Conservation (phyloP, 164 flowering plant species). For the Kalanchoe fedtschenkoi region DNA sequence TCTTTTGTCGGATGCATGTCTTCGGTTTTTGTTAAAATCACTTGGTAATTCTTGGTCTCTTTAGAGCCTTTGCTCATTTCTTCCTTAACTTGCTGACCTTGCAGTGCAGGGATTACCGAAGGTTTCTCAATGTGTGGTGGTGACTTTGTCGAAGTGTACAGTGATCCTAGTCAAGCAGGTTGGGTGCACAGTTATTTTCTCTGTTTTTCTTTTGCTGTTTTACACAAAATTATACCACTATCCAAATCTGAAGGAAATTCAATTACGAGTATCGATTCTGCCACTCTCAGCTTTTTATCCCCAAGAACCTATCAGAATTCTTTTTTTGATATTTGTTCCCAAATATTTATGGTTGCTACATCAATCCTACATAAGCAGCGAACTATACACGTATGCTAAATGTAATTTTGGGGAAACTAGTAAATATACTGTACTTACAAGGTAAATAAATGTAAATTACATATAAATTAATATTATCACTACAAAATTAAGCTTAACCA, state of each 20-base stretch:
- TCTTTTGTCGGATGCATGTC: not conserved
- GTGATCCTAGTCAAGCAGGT: conserved; percentile 54
- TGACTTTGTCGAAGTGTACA: conserved; percentile 94
- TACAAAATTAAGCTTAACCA: too few species aligned
- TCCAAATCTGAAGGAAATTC: not conserved
- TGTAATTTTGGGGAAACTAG: too few species aligned
- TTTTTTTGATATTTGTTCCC: too few species aligned
- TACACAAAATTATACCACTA: not conserved
- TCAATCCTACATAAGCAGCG: too few species aligned
- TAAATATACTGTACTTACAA: too few species aligned
- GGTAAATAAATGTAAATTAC: too few species aligned
- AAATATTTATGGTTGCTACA: too few species aligned
- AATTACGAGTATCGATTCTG: not conserved
- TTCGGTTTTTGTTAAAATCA: not conserved
- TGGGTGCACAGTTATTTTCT: not conserved
- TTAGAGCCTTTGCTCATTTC: conserved; percentile 1
- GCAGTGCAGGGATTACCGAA: conserved; percentile 96
- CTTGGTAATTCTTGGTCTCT: not conserved
- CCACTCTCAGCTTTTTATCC: too few species aligned
- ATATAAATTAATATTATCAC: too few species aligned
- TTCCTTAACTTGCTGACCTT: conserved; percentile 12
- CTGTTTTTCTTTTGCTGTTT: not conserved
- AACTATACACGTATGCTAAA: too few species aligned
- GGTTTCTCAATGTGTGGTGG: conserved; percentile 99
- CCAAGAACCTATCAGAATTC: too few species aligned